Evolutionary conservation across 768 basidiomycete species (phyloP).

Genomic region (Lactarius tabidus): DNA sequence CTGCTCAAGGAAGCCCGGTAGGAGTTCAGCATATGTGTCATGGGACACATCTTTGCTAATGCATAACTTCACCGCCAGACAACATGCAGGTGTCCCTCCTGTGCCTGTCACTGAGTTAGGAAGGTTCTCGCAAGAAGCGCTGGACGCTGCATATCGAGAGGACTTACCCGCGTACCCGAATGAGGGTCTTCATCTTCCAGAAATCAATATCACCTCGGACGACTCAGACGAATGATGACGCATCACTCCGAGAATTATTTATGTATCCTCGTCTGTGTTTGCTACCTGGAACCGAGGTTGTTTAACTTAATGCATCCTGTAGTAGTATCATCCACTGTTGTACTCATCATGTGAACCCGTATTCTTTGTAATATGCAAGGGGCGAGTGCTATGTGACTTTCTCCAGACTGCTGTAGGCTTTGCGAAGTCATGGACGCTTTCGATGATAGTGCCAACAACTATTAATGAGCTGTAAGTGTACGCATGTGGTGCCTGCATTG

Average conservation of each 20-base stretch:
- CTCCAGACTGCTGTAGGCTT: not conserved
- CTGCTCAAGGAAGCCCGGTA: slow-evolving; percentile 15
- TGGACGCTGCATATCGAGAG: not conserved
- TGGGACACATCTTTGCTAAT: not conserved
- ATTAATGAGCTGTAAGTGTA: too few species aligned
- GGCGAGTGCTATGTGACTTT: not conserved
- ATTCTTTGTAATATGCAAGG: too few species aligned
- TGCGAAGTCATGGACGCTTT: too few species aligned
- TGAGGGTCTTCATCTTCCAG: not conserved
- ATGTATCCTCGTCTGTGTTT: not conserved
- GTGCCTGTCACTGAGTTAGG: not conserved
- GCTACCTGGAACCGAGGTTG: not conserved
- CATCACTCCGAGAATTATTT: not conserved
- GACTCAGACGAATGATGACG: not conserved
- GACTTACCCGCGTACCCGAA: not conserved
- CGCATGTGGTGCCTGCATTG: too few species aligned
- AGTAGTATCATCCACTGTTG: not conserved
- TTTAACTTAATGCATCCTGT: not conserved
- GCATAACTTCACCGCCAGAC: not conserved
- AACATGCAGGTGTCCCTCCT: not conserved
- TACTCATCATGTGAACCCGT: too few species aligned
- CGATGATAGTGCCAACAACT: too few species aligned
- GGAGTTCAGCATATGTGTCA: not conserved
- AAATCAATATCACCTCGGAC: not conserved
- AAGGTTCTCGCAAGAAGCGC: not conserved